Base-by-base conservation (phyloP, 768 basidiomycete species). In the Tulasnella sp. region DNA sequence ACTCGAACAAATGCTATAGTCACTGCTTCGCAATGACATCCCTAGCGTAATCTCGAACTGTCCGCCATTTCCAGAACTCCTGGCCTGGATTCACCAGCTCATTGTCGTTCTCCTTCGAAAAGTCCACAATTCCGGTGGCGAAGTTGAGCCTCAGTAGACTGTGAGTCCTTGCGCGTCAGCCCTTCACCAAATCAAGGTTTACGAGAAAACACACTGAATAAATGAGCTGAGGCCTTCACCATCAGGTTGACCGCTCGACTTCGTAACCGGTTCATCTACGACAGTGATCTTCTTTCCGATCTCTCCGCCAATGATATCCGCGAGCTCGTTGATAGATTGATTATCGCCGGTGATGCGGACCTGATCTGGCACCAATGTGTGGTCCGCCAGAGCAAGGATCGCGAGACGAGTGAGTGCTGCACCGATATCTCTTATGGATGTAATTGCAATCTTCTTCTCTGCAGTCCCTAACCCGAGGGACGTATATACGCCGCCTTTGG, bases 101-200 rank as follows among this genome's bases (percentile, higher is more conserved):
- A 30, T 56, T 56, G 23, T 21, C 2, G 30, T 56, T 56, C 1
- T 61, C 60, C 60, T 61, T 61, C 17, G 51, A 34, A 27, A 52
- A 42, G 51, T 61, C 51, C 1, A 34, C 42, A 13, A 43, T 26
- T 21, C 60, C 60, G 42, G 52, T 50, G 15, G 50, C 49, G 11
- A 56, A 43, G 19, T 43, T 21, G 34, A 61, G 30, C 41, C 51
- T 29, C 45, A 61, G 5, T 23, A 38, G 34, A 53, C 45, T 26
- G 32, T 23, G 21, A 21, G 32, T 2, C 17, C 30, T 13, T 10
- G 30, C 1, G 17, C 27, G 7, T 34, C 9, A 32, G 15, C 2
- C 21, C n/a, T 7, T 24, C 26, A 3, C 10, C 10, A 24, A 24
- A 4, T 34, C 3, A 42, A 10, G 4, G 10, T 19, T 53, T 38